Percentiles rank a stretch among this genome's conserved stretches.
phyloP scores from a whole-genome alignment of 2,329 filamentous ascomycete species.

The Aspergillus ibericus region DNA sequence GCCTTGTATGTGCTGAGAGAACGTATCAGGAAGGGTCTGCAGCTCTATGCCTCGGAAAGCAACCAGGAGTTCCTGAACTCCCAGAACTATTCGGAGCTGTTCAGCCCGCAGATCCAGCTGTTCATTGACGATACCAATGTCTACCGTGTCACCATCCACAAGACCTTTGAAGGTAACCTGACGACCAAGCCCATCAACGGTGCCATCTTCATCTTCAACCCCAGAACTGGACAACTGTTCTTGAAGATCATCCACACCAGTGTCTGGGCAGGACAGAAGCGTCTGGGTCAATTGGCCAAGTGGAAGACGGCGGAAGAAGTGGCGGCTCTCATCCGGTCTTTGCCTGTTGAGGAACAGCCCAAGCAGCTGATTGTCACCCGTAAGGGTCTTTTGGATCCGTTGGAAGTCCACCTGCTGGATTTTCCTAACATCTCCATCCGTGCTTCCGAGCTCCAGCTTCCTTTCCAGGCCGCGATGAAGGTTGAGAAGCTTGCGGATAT shows the following conservation, averaged over 20 bases:
- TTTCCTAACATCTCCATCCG: conserved; percentile 99
- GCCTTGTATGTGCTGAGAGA: conserved; percentile 94
- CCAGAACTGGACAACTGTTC: conserved; percentile 95
- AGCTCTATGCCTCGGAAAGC: conserved; percentile 96
- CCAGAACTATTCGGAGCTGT: conserved; percentile 98
- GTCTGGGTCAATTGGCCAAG: conserved; percentile 95
- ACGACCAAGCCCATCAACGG: conserved; percentile 99
- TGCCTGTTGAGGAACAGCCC: conserved; percentile 96
- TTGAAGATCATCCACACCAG: conserved; percentile 99
- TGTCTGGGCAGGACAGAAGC: conserved; percentile 98
- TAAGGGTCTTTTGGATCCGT: conserved; percentile 93
- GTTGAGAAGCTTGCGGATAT: conserved; percentile 99
- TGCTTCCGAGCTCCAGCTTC: conserved; percentile 91
- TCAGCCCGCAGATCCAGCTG: conserved; percentile 97
- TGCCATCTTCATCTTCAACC: conserved; percentile 99
- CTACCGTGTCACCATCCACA: conserved; percentile 98
- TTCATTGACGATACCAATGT: conserved; percentile 99
- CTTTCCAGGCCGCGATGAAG: conserved; percentile 99
- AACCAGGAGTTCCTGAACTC: conserved; percentile 99
- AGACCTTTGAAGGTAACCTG: conserved; percentile 98
- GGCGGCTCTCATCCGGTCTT: conserved; percentile 87
- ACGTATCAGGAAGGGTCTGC: conserved; percentile 96
- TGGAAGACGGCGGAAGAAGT: conserved; percentile 99
- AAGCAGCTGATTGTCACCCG: conserved; percentile 98
- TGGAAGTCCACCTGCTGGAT: conserved; percentile 95